These are phyloP conservation scores for Lodderomyces jiufengensis DNA, from an alignment of 1,139 yeast species.

Conservation along the genomic window DNA sequence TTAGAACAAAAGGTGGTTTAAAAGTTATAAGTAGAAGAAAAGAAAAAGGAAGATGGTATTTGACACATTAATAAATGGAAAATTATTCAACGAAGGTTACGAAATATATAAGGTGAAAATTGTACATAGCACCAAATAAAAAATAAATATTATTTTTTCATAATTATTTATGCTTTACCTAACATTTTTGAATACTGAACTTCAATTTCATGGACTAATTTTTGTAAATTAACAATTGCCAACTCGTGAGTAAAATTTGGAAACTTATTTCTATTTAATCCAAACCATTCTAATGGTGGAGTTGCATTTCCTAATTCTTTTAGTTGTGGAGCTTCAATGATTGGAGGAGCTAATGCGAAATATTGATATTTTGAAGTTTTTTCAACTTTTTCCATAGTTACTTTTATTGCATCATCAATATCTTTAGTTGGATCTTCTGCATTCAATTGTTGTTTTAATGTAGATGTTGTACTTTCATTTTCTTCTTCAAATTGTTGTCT, in stretches of 20 bases:
- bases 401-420: constrained; percentile 49
- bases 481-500: constrained; percentile 13
- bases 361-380: constrained; percentile 57
- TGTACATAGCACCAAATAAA: not conserved
- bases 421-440: constrained; percentile 34
- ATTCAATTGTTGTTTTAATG: constrained; percentile 15
- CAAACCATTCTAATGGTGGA: constrained; percentile 98
- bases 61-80: constrained; percentile 81
- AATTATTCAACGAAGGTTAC: too few species aligned
- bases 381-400: constrained; percentile 62
- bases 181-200: constrained; percentile 45
- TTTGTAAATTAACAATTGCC: constrained; percentile 70
- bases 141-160: not conserved
- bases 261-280: constrained; percentile 77
- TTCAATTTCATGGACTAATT: constrained; percentile 62
- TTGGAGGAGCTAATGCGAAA: constrained; percentile 66
- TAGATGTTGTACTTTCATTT: constrained; percentile 9
- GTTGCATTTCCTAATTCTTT: constrained; percentile 94
- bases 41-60: constrained; percentile 91
- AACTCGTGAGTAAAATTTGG: constrained; percentile 85
- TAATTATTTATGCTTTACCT: constrained; percentile 44
- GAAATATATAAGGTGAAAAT: constrained; percentile 10
- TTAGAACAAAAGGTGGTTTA: constrained; percentile 73
- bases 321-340: constrained; percentile 84
- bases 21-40: constrained; percentile 74